Evolutionary conservation across 495 filamentous ascomycete species (phyloP).

Genomic region (Aspergillus indologenus): DNA sequence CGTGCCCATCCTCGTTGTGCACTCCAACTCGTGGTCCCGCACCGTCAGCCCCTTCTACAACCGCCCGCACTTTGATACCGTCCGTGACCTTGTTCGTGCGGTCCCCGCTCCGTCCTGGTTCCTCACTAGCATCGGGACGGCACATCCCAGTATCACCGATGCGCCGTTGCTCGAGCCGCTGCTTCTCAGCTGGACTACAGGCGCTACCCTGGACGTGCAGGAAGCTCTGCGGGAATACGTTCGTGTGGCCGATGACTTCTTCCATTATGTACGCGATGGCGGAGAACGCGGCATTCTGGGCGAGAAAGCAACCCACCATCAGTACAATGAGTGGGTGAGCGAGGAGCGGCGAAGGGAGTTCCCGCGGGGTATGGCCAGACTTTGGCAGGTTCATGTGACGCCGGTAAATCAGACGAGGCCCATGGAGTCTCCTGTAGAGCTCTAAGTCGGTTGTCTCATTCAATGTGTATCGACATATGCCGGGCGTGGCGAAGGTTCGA

Average conservation of each 20-base stretch:
- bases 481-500: too few relatives aligned
- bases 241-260: slow-evolving; percentile 5
- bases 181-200: slow-evolving; percentile 7
- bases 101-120: slow-evolving; percentile 10
- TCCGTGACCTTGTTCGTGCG: slow-evolving; percentile 8
- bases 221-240: slow-evolving; percentile 7
- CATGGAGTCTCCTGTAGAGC: slow-evolving; percentile 1
- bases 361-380: not conserved
- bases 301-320: slow-evolving; percentile 6
- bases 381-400: slow-evolving; percentile 10
- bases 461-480: too few relatives aligned
- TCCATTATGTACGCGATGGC: not conserved
- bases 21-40: slow-evolving; percentile 12
- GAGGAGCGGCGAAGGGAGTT: slow-evolving; percentile 8
- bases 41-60: slow-evolving; percentile 10
- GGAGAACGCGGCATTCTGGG: not conserved
- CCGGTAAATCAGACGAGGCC: slow-evolving; percentile 2
- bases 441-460: not conserved
- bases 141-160: slow-evolving; percentile 9
- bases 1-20: slow-evolving; percentile 7
- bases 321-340: slow-evolving; percentile 6
- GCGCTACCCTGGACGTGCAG: slow-evolving; percentile 1
- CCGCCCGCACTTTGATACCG: slow-evolving; percentile 9
- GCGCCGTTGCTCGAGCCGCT: slow-evolving; percentile 4
- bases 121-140: slow-evolving; percentile 8